Base-by-base conservation (phyloP, 2,329 filamentous ascomycete species). In the Hypocrella siamensis region DNA sequence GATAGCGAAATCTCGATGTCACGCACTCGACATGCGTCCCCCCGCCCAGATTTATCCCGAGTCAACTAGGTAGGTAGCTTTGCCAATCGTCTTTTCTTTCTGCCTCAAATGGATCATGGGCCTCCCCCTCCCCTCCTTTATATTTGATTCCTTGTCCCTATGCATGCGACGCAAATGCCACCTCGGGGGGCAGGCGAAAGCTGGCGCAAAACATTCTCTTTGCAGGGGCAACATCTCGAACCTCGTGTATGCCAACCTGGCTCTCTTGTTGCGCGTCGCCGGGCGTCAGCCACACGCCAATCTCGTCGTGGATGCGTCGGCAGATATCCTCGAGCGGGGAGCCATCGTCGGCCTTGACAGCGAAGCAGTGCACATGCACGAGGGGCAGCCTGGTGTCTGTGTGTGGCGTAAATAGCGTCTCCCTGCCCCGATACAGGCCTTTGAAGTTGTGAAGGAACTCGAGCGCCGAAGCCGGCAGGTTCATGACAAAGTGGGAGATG, bases 191-290 rank as follows among this genome's bases (percentile, higher is more conserved):
- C 37, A 98, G 51, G 39, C 85, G 72, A 57, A 98, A 96, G 42
- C 75, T 92, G 19, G 84, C 88, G 53, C 90, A 96, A 54, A 88
- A 96, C 86, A 94, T 94, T 49, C 79, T 72, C 65, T 98, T 98
- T 47, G 83, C 79, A 5, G 90, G 90, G 36, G 85, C 82, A 34
- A 98, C 90, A 42, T 92, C 75, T 40, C 90, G 69, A 21, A 96
- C 84, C 36, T 80, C 73, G 37, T 73, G 58, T 39, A 84, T 70
- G 1, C 58, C 58, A 24, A 71, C 58, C 43, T 70, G 56, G 5
- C 60, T 58, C 30, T 63, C 56, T 18, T 52, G 49, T 33, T 63
- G 58, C 17, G 56, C 53, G 35, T 70, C 60, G 10, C 60, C 65
- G 9, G 57, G 50, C 34, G 44, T 49, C 31, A 65, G 48, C 37